Percentiles rank a stretch among this genome's conserved stretches.
phyloP scores from a whole-genome alignment of 768 basidiomycete species.

The Boletus bicolor region DNA sequence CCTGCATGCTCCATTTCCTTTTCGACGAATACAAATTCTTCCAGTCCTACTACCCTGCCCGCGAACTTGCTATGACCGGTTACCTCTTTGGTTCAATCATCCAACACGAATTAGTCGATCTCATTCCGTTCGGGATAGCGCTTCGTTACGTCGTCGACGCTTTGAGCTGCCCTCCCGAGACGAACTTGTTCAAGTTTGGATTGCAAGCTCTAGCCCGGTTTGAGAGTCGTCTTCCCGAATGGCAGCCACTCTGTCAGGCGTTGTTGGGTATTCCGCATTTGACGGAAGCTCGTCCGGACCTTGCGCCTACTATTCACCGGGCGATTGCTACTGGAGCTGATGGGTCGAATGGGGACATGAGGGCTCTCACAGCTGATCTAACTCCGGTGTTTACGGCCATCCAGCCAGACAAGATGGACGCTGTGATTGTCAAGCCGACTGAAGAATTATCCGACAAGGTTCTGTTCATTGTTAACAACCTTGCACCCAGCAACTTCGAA shows the following conservation, averaged over 20 bases:
- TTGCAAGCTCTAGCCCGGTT: slow-evolving; percentile 87
- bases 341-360: slow-evolving; percentile 38
- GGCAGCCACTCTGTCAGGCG: slow-evolving; percentile 89
- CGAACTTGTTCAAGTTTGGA: slow-evolving; percentile 94
- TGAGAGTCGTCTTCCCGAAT: slow-evolving; percentile 82
- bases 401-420: slow-evolving; percentile 63
- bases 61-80: slow-evolving; percentile 94
- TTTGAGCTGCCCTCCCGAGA: slow-evolving; percentile 83
- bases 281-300: slow-evolving; percentile 79
- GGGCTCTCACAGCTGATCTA: slow-evolving; percentile 40
- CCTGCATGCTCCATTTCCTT: slow-evolving; percentile 99
- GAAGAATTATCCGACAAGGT: slow-evolving; percentile 92
- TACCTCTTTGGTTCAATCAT: slow-evolving; percentile 96
- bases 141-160: slow-evolving; percentile 96
- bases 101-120: slow-evolving; percentile 88
- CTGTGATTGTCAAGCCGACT: slow-evolving; percentile 63
- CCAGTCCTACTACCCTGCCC: slow-evolving; percentile 90
- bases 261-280: slow-evolving; percentile 85
- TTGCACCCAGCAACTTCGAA: slow-evolving; percentile 92
- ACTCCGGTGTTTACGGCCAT: slow-evolving; percentile 73
- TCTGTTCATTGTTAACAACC: slow-evolving; percentile 96
- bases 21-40: slow-evolving; percentile 99
- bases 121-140: slow-evolving; percentile 92
- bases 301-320: slow-evolving; percentile 67
- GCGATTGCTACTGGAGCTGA: slow-evolving; percentile 58